These are phyloP conservation scores for Zoysia matrella DNA, from an alignment of 202 grass and related monocot species.

Conservation along the genomic window DNA sequence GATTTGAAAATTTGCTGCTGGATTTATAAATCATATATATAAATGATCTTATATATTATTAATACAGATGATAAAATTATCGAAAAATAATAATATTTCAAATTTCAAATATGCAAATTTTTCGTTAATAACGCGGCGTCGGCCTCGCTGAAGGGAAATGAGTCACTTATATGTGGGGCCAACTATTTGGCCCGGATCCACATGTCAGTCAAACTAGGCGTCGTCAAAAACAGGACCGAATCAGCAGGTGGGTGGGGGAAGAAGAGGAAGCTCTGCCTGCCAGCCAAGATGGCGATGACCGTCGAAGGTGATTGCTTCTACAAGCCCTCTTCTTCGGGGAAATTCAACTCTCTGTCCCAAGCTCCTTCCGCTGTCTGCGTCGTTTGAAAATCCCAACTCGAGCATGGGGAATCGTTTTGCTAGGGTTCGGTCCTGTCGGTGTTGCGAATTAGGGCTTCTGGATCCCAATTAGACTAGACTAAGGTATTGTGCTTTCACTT, in stretches of 20 bases:
- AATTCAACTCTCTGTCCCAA: background rate
- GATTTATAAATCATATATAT: no score
- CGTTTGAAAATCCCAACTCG: slow-evolving; percentile 10
- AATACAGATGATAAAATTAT: no score
- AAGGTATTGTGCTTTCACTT: background rate
- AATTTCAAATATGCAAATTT: no score
- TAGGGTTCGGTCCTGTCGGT: slow-evolving; percentile 42
- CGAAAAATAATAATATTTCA: no score
- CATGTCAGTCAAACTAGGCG: background rate
- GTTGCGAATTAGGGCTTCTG: background rate
- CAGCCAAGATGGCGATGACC: slow-evolving; percentile 69
- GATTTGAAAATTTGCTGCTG: no score
- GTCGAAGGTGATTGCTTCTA: slow-evolving; percentile 52
- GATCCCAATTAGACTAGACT: background rate
- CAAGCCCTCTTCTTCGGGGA: background rate
- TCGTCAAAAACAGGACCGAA: background rate
- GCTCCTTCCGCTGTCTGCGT: background rate
- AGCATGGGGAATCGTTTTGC: background rate
- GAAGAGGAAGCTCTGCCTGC: background rate
- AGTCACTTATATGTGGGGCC: background rate
- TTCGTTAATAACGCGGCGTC: no score
- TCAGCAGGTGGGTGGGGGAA: background rate
- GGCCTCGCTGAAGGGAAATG: no score
- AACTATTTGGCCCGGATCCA: background rate
- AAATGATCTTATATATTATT: no score